Percentiles rank a stretch among this genome's conserved stretches.
Conservation (phyloP, 2,329 filamentous ascomycete genomes). For the Proliferodiscus dingleyae region DNA sequence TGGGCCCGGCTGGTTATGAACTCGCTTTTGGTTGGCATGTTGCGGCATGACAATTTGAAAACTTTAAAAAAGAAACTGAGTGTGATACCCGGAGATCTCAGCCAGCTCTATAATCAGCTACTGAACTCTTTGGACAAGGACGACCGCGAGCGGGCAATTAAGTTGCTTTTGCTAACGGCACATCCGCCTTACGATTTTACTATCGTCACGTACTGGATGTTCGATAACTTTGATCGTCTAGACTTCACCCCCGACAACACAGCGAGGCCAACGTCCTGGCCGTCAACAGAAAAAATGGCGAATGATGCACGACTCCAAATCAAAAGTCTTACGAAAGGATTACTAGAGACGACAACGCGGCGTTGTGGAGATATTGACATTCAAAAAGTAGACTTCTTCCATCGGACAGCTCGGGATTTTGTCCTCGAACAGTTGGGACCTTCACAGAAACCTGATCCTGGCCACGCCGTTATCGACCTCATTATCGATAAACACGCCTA, state of each 20-base stretch:
- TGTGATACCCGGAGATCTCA: background rate
- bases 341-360: no score
- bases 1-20: conserved; percentile 22
- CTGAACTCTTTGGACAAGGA: background rate
- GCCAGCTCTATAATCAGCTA: background rate
- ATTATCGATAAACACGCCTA: no score
- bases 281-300: background rate
- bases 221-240: background rate
- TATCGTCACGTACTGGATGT: background rate
- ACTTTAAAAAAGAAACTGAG: background rate
- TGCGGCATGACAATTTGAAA: background rate
- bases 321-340: background rate
- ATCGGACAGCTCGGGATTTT: no score
- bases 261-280: background rate
- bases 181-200: background rate
- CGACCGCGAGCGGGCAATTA: background rate
- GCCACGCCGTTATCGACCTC: no score
- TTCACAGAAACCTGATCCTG: no score
- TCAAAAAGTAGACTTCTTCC: no score
- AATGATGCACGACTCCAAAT: background rate
- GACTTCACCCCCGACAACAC: background rate
- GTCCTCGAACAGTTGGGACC: no score
- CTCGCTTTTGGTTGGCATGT: conserved; percentile 6
- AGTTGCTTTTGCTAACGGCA: background rate
- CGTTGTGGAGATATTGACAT: no score